Percentiles rank a stretch among this genome's conserved stretches.
Conservation (phyloP, 176 grass and related monocot species). For the barley (Hordeum vulgare) region DNA sequence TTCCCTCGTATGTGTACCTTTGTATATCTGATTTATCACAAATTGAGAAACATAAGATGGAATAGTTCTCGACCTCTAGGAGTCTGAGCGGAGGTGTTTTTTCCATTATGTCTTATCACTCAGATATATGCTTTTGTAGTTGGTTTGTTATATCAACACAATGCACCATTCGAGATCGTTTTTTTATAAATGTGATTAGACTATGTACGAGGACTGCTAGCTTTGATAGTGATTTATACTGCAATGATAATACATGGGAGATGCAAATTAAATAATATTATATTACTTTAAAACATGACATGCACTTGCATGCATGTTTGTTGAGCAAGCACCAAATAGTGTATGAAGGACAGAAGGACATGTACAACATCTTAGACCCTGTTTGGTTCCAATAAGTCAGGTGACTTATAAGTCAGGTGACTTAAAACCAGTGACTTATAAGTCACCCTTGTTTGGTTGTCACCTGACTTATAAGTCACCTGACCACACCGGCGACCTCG, state of each 20-base stretch:
- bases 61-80: background rate
- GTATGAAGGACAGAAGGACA: conserved; percentile 17
- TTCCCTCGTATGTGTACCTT: no score
- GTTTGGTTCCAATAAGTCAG: no score
- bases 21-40: no score
- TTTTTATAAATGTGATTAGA: background rate
- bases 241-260: background rate
- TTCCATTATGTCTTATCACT: no score
- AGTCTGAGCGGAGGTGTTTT: background rate
- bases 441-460: no score
- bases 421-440: no score
- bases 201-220: background rate
- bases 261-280: background rate
- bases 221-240: background rate
- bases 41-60: background rate
- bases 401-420: no score
- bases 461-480: no score
- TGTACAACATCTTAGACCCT: conserved; percentile 23
- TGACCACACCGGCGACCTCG: no score
- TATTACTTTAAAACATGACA: conserved; percentile 2
- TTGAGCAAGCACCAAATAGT: background rate
- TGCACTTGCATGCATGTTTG: background rate
- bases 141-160: background rate
- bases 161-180: background rate
- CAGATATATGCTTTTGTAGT: background rate